Percentiles rank a stretch among this genome's conserved stretches.
Evolutionary conservation across 208 protist genomes (phyloP).

Genomic region (Trypanosoma scelopori): DNA sequence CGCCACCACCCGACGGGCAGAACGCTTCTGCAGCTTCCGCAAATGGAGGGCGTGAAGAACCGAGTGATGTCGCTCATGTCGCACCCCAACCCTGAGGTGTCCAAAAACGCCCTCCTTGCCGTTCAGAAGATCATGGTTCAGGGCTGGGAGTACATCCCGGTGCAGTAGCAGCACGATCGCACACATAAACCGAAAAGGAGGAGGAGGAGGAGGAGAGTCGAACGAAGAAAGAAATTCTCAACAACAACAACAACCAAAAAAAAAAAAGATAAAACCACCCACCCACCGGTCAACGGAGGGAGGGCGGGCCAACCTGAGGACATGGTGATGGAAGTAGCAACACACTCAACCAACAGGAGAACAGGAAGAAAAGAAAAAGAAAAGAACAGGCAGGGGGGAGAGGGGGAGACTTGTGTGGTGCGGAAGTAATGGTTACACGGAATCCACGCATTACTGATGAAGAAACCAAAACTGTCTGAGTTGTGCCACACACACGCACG

Average conservation of each 20-base stretch:
- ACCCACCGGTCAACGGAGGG: not conserved
- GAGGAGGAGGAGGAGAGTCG: slow-evolving; percentile 5
- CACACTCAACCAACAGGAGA: not conserved
- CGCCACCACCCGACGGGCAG: slow-evolving; percentile 90
- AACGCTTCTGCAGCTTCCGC: slow-evolving; percentile 61
- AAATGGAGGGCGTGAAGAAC: slow-evolving; percentile 83
- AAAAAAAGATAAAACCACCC: not conserved
- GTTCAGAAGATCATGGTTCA: slow-evolving; percentile 95
- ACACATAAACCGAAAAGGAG: slow-evolving; percentile 2
- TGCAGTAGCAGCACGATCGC: slow-evolving; percentile 17
- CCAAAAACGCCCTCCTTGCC: slow-evolving; percentile 89
- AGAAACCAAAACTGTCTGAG: not conserved
- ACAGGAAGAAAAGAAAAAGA: slow-evolving; percentile 6
- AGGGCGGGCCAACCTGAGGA: not conserved
- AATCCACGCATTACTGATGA: slow-evolving; percentile 1
- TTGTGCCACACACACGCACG: too few relatives aligned
- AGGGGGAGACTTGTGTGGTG: too few relatives aligned
- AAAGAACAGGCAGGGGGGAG: slow-evolving; percentile 4
- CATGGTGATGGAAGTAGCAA: not conserved
- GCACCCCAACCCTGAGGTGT: slow-evolving; percentile 63
- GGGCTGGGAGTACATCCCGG: slow-evolving; percentile 90
- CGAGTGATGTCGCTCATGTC: slow-evolving; percentile 88
- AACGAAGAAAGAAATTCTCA: slow-evolving; percentile 2
- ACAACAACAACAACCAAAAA: not conserved
- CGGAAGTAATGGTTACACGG: too few relatives aligned